A percentile compares a stretch with the other conserved stretches of the same genome.
Evolutionary conservation across 2,329 filamentous ascomycete genomes (phyloP).

Genomic region (Aschersonia sp.): DNA sequence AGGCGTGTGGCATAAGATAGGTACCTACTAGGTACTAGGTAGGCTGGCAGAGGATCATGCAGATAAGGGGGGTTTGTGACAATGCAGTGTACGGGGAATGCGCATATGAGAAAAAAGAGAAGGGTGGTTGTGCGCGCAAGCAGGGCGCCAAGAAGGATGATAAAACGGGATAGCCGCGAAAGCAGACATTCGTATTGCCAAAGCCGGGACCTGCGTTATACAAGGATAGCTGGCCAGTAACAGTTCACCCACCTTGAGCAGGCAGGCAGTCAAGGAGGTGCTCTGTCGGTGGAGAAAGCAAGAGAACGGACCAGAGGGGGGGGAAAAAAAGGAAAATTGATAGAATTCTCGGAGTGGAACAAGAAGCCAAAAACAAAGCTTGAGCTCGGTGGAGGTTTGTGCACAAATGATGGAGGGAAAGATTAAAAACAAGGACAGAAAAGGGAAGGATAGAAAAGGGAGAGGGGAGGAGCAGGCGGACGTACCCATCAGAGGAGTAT

Average conservation of each 20-base stretch:
- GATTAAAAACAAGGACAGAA: neutral
- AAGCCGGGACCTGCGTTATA: conserved; percentile 1
- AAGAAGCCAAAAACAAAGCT: neutral
- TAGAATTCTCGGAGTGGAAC: neutral
- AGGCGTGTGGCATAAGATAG: conserved; percentile 1
- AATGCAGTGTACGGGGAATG: conserved; percentile 4
- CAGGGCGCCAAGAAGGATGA: neutral
- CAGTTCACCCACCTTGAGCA: neutral
- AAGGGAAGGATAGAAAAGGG: conserved; percentile 2
- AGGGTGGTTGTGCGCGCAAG: neutral
- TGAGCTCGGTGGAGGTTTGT: neutral
- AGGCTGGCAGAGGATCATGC: conserved; percentile 2
- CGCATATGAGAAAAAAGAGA: neutral
- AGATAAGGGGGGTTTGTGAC: conserved; percentile 4
- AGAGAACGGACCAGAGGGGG: neutral
- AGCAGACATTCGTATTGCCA: neutral
- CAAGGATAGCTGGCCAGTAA: neutral
- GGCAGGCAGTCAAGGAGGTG: too few relatives aligned
- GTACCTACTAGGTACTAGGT: neutral
- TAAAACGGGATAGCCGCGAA: neutral
- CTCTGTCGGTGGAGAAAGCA: neutral
- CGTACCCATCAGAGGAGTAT: conserved; percentile 10
- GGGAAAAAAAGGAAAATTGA: neutral
- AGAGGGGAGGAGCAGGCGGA: neutral
- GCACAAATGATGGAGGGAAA: neutral